phyloP scores from a whole-genome alignment of 257 asterid species.

The Nyctanthes arbortristis region DNA sequence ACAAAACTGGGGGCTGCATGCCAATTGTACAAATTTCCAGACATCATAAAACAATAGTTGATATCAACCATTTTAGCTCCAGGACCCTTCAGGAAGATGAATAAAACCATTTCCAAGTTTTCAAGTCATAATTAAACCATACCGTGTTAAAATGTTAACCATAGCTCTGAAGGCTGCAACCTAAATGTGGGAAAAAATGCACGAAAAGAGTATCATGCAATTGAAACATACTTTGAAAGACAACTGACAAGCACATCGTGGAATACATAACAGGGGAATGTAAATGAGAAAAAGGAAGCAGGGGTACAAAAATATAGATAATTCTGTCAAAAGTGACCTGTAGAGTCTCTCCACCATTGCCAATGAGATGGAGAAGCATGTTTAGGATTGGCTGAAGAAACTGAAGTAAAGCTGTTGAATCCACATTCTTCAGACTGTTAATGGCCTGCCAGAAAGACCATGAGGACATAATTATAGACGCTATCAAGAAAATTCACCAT shows the following conservation, averaged over 20 bases:
- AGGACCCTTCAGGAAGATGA: constrained; percentile 6
- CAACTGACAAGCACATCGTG: constrained; percentile 4
- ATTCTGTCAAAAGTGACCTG: constrained; percentile 55
- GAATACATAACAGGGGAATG: constrained; percentile 13
- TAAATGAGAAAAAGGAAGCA: constrained; percentile 19
- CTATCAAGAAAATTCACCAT: constrained; percentile 27
- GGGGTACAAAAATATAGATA: background rate
- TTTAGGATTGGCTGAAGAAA: constrained; percentile 96
- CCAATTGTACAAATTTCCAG: constrained; percentile 17
- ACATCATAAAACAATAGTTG: constrained; percentile 22
- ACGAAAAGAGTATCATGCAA: constrained; percentile 23
- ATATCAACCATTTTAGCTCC: constrained; percentile 11
- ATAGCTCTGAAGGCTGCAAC: constrained; percentile 99
- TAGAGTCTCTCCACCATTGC: constrained; percentile 98
- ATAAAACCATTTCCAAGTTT: constrained; percentile 13
- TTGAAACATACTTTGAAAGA: constrained; percentile 18
- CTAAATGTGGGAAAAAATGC: constrained; percentile 46
- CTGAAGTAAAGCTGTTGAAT: constrained; percentile 97
- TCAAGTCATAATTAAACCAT: constrained; percentile 22
- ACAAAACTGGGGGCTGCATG: constrained; percentile 22
- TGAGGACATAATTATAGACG: constrained; percentile 20
- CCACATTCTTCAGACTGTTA: constrained; percentile 97
- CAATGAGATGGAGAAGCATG: constrained; percentile 99
- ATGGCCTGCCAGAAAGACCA: constrained; percentile 71
- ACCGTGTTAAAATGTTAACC: constrained; percentile 99